Evolutionary conservation across 495 filamentous ascomycete species (phyloP), one percentile per base, ranked within the genome.

Genomic region (Jackrogersella multiformis): DNA sequence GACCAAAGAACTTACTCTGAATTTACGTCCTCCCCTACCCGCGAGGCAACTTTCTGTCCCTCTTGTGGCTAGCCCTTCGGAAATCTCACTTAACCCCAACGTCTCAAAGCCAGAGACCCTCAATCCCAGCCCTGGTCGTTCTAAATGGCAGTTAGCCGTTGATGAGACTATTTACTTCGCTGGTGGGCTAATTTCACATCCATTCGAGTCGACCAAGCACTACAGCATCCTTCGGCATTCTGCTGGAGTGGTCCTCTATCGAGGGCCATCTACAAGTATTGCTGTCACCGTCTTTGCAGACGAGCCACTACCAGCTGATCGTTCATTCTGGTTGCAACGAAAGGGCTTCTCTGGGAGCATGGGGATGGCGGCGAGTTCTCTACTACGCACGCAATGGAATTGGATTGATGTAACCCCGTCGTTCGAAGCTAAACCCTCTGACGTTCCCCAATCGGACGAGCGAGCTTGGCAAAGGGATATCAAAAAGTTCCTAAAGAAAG

Each of bases 381-480:
- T 89, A 7, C 70, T 90, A 13, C 82, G 83, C 15, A 74, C 82
- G 0, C 84, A 82, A 36, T 76, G 81, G 15, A 78, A 77, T 74
- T 90, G 89, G 89, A 69, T 90, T 1, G 80, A 90, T 56, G 87
- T 90, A 3, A 90, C 89, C 0, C 89, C 89, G 0, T 73, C 80
- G 1, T 73, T 79, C 5, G 76, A 79, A n/a, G 72, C 84, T 0
- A 62, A 71, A 8, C 63, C 81, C 0, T 73, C 80, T 2, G 83
- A 85, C 55, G 61, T 88, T 3, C 75, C 78, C 0, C 73, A 79
- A 1, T 68, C 73, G 7, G 84, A 86, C 36, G 88, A 90, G 62
- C 80, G 88, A 20, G 85, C 83, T 21, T 89, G 88, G 88, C 86
- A 89, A 71, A 78, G 88, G 39, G 88, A 90, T 67, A 87, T 91